Base-by-base conservation (phyloP, 2,329 filamentous ascomycete species). In the Sporothrix schenckii region DNA sequence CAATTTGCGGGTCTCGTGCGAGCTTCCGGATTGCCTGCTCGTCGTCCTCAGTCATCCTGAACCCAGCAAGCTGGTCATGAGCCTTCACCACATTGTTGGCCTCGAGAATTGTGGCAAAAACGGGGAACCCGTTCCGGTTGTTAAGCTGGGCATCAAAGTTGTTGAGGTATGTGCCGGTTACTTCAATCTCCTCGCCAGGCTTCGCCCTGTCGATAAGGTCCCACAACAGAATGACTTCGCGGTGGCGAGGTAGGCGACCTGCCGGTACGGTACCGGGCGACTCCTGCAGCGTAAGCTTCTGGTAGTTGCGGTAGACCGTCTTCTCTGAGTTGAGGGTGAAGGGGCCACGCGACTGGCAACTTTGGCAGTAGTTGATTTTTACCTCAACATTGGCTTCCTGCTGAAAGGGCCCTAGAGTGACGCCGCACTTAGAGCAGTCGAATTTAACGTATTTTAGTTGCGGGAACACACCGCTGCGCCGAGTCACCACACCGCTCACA, bases 361-460 rank as follows among this genome's bases (percentile, higher is more conserved):
- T 95, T 78, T 97, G 94, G 79, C 95, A 99, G 83, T 92, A 99
- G 0, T 92, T 92, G 75, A 99, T 92, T 81, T 94, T 97, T 78
- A 99, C 94, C 80, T 99, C 95, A 56, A 94, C 90, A 73, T 95
- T 97, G 54, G 94, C 95, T 82, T 99, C 95, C 77, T 99, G 95
- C 78, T 97, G 94, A 83, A 97, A 99, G 21, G 95, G 95, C 1
- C 95, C 95, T 3, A 99, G 87, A 0, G 93, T 97, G 60, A 92
- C 87, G 72, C 92, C 92, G 77, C 95, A 99, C 82, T 97, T 99
- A 71, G 85, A 89, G 81, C 95, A 99, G 82, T 97, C 92, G 78
- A 99, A 98, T 82, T 97, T 97, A 82, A 99, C 92, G 80, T 98
- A 97, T 80, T 98, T 98, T 72, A 99, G 85, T 82, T 99, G 95